These are phyloP conservation scores for Strobilomyces dryophilus DNA, from an alignment of 768 basidiomycete genomes.

Conservation along the genomic window DNA sequence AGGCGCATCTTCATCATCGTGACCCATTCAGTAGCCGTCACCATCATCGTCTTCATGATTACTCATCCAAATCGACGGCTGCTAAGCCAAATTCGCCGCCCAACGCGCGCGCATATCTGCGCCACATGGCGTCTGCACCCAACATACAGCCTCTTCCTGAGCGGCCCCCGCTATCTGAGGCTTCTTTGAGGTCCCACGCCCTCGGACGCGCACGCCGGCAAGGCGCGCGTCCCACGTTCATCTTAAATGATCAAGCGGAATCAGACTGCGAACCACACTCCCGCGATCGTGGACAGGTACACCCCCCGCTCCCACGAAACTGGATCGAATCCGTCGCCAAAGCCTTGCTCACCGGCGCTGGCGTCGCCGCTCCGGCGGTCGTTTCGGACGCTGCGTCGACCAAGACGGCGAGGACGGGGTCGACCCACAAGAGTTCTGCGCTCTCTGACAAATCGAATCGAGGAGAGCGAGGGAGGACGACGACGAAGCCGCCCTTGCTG, in stretches of 20 bases:
- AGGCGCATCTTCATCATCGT: constrained; percentile 17
- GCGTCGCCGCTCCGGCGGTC: constrained; percentile 25
- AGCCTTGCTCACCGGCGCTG: constrained; percentile 54
- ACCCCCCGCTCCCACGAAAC: constrained; percentile 59
- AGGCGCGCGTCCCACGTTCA: constrained; percentile 28
- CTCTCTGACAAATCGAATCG: constrained; percentile 26
- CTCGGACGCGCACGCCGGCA: constrained; percentile 19
- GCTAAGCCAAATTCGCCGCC: constrained; percentile 31
- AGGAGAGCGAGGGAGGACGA: constrained; percentile 16
- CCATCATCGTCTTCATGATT: constrained; percentile 20
- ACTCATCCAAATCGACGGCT: constrained; percentile 22
- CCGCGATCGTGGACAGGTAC: constrained; percentile 24
- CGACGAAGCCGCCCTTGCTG: constrained; percentile 30
- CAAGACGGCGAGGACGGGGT: constrained; percentile 16
- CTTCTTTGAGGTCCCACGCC: constrained; percentile 33
- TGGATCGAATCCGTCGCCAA: constrained; percentile 72
- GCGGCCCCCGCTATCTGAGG: constrained; percentile 30
- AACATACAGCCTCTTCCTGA: constrained; percentile 37
- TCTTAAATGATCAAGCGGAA: constrained; percentile 32
- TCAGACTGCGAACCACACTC: constrained; percentile 18
- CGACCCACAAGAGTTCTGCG: constrained; percentile 23
- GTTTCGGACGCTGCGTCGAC: constrained; percentile 28
- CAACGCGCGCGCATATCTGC: constrained; percentile 63
- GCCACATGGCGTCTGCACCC: constrained; percentile 67
- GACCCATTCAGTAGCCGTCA: constrained; percentile 12